Base-by-base conservation (phyloP, 257 asterid species). In the Paulownia fortunei region DNA sequence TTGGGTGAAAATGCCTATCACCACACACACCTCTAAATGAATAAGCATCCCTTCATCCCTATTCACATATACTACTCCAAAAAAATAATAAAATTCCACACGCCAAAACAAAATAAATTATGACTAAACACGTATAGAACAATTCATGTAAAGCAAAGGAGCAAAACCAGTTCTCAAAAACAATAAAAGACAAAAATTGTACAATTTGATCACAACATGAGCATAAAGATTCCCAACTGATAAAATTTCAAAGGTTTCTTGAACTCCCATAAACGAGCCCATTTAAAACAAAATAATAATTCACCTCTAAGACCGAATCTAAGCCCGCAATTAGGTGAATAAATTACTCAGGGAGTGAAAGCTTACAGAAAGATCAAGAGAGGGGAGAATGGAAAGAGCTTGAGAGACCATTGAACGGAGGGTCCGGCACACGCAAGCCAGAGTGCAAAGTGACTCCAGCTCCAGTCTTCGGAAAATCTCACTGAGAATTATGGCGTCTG, bases 341-440 rank as follows among this genome's bases (percentile, higher is more conserved):
- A 42, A 27, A 80, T 12, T 24, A 49, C 10, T 19, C 18, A 67
- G 46, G 7, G 12, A 65, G 46, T 32, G 63, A 3, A 55, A 41
- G 36, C 96, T 85, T 83, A 93, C 98, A 32, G 94, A 88, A 26
- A 93, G 86, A 85, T 93, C 93, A 18, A 91, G 85, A 55, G 89
- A 80, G 69, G 86, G 66, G 72, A 86, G 80, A 74, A 80, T 63
- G 70, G 90, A 52, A 21, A 93, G 85, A 80, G 88, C 24, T 42
- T 81, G 92, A 69, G 87, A 79, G 58, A 78, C 91, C 44, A 73
- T 37, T 42, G 89, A 84, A 37, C 74, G 76, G 60, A 91, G 79
- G 72, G 74, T 32, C 44, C 80, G 82, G 47, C 86, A 85, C 51
- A 86, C 96, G 71, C 97, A 89, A 11, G 97, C 86, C 52, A 83